Evolutionary conservation across 768 basidiomycete species (phyloP).

Genomic region (Mycena galericulata): DNA sequence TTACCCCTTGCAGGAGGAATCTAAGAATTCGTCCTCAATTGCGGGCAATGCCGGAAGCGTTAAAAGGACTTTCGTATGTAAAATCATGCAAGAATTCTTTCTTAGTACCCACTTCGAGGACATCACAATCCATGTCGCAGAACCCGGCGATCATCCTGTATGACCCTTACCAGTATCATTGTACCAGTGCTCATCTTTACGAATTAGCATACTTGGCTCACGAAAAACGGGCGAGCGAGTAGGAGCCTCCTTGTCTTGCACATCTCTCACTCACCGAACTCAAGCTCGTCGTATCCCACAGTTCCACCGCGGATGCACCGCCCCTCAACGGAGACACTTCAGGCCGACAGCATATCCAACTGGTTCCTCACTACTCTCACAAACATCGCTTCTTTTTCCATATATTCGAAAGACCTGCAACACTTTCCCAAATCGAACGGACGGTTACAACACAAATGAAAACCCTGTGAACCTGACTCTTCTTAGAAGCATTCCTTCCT

Average conservation of each 20-base stretch:
- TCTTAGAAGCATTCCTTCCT: background rate
- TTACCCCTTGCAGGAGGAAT: too few species aligned
- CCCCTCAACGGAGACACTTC: slow-evolving; percentile 3
- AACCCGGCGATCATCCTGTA: slow-evolving; percentile 11
- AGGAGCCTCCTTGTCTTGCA: background rate
- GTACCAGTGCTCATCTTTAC: background rate
- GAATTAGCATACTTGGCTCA: background rate
- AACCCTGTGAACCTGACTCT: background rate
- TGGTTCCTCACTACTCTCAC: background rate
- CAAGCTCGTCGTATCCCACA: slow-evolving; percentile 5
- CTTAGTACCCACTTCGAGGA: background rate
- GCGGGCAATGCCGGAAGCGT: too few species aligned
- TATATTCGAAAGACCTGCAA: background rate
- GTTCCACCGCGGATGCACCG: background rate
- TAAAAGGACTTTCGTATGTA: too few species aligned
- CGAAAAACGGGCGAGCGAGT: slow-evolving; percentile 4
- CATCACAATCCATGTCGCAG: background rate
- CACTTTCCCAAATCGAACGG: background rate
- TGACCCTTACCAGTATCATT: background rate
- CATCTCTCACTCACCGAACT: background rate
- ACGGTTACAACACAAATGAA: background rate
- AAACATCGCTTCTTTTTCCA: slow-evolving; percentile 16
- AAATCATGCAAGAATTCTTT: background rate
- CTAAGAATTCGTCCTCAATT: too few species aligned
- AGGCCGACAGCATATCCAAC: background rate